Evolutionary conservation across 208 protist species (phyloP), one percentile per base, ranked within the genome.

Genomic region (Wallacemonas sp.): DNA sequence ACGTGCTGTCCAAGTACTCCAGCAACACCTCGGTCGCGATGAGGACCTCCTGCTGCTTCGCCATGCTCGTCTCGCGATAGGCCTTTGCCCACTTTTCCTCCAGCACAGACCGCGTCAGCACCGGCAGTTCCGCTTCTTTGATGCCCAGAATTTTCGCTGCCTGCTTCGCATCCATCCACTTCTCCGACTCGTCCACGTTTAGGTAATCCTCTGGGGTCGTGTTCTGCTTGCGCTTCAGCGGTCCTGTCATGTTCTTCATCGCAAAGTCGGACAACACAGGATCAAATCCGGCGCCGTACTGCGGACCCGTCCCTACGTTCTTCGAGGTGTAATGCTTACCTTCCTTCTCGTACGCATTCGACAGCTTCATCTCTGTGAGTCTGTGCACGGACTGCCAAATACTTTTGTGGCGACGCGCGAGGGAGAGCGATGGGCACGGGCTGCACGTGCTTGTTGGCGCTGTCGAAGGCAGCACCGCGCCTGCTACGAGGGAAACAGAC

Each of bases 1-100:
- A 47, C 19, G 82, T 72, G 30, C 84, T 92, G 66, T 95, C 86
- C 4, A 95, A 58, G 77, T 92, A 95, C 75, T 93, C 90, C n/a
- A 95, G 69, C 19, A 95, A 62, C 44, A 91, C 79, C 70, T 95
- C 90, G 1, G 84, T 79, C 2, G 90, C 90, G 41, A 95, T 86
- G 6, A 92, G 61, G 47, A 84, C 77, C 70, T 95, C 90, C 58
- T 85, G 73, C 65, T 91, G 86, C 46, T 79, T 33, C 11, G 86
- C 82, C 53, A 85, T 83, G 14, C 28, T 80, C 26, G 73, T 72
- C 49, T 84, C 70, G 27, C 68, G 55, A 68, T 95, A 95, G 8
- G 66, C 72, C 64, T 78, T 83, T 11, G 51, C 64, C 76, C 80
- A 95, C 22, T 59, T 46, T 34, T 86, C 78, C 72, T 93, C 87